Evolutionary conservation across 2,329 filamentous ascomycete species (phyloP).

Genomic region (Penicillium sp.): DNA sequence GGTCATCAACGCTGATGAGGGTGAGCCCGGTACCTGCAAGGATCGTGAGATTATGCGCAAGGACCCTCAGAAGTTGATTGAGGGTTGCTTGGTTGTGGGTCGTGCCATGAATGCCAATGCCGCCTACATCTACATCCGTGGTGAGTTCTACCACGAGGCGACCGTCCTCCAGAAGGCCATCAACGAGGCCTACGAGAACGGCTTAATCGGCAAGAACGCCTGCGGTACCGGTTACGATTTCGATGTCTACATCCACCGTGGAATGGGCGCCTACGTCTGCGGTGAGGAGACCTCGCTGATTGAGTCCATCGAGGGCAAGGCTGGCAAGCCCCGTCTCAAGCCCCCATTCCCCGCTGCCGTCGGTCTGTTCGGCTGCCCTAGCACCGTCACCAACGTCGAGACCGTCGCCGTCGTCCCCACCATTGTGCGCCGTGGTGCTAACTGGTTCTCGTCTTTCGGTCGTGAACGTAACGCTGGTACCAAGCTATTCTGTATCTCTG

Average conservation of each 20-base stretch:
- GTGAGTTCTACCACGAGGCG: constrained; percentile 96
- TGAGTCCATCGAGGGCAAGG: constrained; percentile 97
- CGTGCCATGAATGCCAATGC: constrained; percentile 98
- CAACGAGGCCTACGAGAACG: constrained; percentile 94
- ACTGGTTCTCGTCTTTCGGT: constrained; percentile 91
- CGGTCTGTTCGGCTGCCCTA: constrained; percentile 96
- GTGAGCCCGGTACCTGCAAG: constrained; percentile 98
- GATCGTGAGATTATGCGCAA: constrained; percentile 99
- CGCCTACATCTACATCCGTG: constrained; percentile 98
- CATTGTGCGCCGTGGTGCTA: constrained; percentile 87
- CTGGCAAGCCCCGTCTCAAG: constrained; percentile 97
- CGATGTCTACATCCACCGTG: constrained; percentile 93
- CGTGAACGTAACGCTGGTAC: constrained; percentile 96
- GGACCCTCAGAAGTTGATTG: constrained; percentile 97
- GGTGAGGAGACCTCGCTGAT: constrained; percentile 98
- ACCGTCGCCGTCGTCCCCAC: constrained; percentile 94
- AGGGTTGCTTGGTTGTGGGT: constrained; percentile 93
- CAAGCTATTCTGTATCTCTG: constrained; percentile 97
- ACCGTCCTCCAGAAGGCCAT: constrained; percentile 91
- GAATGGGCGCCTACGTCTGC: constrained; percentile 96
- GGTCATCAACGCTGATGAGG: constrained; percentile 98
- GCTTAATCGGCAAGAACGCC: constrained; percentile 96
- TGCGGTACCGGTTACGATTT: constrained; percentile 97
- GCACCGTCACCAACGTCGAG: constrained; percentile 97
- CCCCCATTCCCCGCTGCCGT: constrained; percentile 97